phyloP scores from a whole-genome alignment of 495 filamentous ascomycete species.

The Lophiostoma macrostomum region DNA sequence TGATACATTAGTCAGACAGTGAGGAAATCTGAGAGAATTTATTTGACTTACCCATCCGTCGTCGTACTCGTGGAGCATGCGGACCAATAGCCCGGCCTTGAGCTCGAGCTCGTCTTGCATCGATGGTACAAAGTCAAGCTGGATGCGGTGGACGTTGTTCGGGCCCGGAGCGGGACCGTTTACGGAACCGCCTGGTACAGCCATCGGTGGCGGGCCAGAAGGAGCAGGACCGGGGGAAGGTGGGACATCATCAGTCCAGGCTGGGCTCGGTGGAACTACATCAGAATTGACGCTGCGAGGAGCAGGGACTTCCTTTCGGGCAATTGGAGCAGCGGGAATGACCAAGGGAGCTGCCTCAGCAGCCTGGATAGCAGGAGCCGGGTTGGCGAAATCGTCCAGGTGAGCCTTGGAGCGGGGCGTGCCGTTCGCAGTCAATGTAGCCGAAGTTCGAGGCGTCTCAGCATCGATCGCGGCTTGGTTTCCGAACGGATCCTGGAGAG shows the following conservation, averaged over 20 bases:
- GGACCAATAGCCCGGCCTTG: constrained; percentile 72
- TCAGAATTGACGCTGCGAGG: constrained; percentile 3
- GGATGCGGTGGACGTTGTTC: constrained; percentile 70
- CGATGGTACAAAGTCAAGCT: constrained; percentile 90
- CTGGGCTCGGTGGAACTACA: constrained; percentile 53
- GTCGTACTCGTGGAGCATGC: constrained; percentile 93
- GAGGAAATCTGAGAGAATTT: not conserved
- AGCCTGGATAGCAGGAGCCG: constrained; percentile 34
- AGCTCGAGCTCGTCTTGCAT: constrained; percentile 89
- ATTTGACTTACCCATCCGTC: constrained; percentile 89
- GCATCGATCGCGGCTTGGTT: constrained; percentile 49
- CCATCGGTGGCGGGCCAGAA: constrained; percentile 26
- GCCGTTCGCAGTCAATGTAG: not conserved
- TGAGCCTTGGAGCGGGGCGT: not conserved
- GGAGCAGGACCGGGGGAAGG: constrained; percentile 46
- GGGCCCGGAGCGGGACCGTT: constrained; percentile 28
- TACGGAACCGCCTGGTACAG: constrained; percentile 19
- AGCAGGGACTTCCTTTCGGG: constrained; percentile 22
- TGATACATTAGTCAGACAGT: constrained; percentile 43
- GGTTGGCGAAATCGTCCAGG: constrained; percentile 24
- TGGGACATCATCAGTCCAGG: constrained; percentile 50
- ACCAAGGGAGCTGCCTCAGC: constrained; percentile 44
- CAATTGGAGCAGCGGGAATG: constrained; percentile 37
- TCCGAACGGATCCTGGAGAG: constrained; percentile 43
- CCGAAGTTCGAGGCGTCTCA: constrained; percentile 35